Evolutionary conservation across 495 filamentous ascomycete genomes (phyloP).

Genomic region (Parmelia sp.): DNA sequence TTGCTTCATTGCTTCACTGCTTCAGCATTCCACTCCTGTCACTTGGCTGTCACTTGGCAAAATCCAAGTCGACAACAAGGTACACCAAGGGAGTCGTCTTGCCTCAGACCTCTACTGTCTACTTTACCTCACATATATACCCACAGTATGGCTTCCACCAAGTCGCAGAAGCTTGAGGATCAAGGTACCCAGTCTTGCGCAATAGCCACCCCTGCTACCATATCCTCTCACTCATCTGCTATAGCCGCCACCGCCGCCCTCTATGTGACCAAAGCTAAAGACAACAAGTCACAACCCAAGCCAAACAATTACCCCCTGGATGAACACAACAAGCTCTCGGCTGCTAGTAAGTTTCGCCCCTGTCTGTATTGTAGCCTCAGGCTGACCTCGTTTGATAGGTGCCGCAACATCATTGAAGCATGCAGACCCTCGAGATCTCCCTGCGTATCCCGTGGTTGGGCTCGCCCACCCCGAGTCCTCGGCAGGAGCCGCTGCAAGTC

Average conservation of each 20-base stretch:
- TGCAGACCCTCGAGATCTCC: constrained; percentile 59
- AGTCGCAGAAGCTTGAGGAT: constrained; percentile 30
- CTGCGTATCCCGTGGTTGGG: constrained; percentile 59
- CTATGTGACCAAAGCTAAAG: constrained; percentile 43
- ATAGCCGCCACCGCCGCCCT: constrained; percentile 49
- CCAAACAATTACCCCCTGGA: constrained; percentile 36
- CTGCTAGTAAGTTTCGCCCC: constrained; percentile 38
- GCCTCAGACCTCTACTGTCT: background rate
- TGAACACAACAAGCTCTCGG: constrained; percentile 46
- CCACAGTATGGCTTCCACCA: constrained; percentile 21
- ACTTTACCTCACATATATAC: background rate
- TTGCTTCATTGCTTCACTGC: too few species aligned
- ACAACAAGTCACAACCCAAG: constrained; percentile 35
- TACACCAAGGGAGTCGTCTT: too few species aligned
- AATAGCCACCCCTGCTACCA: background rate
- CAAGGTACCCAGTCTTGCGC: constrained; percentile 22
- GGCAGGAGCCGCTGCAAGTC: constrained; percentile 63
- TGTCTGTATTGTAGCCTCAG: background rate
- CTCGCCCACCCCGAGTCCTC: constrained; percentile 57
- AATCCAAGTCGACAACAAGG: too few species aligned
- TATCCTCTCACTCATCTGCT: constrained; percentile 13
- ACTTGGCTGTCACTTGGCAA: background rate
- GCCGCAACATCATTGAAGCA: constrained; percentile 60
- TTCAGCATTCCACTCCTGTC: too few species aligned
- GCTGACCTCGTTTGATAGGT: constrained; percentile 31